Base-by-base conservation (phyloP, 306 rosid species). In the Elaeagnus macrophylla region DNA sequence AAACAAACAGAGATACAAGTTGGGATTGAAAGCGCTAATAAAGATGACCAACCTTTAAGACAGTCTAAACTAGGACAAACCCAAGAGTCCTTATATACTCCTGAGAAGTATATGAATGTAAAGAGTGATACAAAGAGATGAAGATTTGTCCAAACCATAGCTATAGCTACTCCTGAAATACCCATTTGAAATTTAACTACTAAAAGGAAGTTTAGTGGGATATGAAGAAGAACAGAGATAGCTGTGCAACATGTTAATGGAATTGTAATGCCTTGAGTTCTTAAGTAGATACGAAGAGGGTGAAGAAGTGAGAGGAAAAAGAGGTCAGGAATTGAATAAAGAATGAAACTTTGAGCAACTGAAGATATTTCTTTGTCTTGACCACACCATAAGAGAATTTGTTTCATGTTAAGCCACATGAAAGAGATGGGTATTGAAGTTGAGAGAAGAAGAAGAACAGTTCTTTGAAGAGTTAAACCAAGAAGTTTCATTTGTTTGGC, bases 1-100 rank as follows among this genome's bases (percentile, higher is more conserved):
- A 93, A 74, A 61, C 99, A 93, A 12, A 93, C 99, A 0, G 99
- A 93, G 10, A 84, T 73, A 10, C 99, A 93, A n/a, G 88, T 82
- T 2, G 99, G 99, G 20, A 93, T 39, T 0, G 96, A 79, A 6
- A 93, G 77, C 9, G 87, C 66, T 7, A 93, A 85, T 15, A 93
- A 42, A 5, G 84, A 72, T 0, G 94, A 68, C 99, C 99, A 93
- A 0, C 95, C 96, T 2, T 42, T 64, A 41, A 93, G 53, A 53
- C 96, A 93, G 11, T 93, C 96, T n/a, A 69, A 13, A 54, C 79
- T 77, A 0, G 87, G 95, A 3, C 75, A 16, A 10, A 93, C 99
- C 99, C 99, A 93, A 0, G 96, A 84, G 19, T 86, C 95, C n/a
- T 71, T 82, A 12, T 79, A 84, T 0, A 91, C 93, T 0, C 80